phyloP scores from a whole-genome alignment of 805 yeast species.

The Candida yuanshanica region DNA sequence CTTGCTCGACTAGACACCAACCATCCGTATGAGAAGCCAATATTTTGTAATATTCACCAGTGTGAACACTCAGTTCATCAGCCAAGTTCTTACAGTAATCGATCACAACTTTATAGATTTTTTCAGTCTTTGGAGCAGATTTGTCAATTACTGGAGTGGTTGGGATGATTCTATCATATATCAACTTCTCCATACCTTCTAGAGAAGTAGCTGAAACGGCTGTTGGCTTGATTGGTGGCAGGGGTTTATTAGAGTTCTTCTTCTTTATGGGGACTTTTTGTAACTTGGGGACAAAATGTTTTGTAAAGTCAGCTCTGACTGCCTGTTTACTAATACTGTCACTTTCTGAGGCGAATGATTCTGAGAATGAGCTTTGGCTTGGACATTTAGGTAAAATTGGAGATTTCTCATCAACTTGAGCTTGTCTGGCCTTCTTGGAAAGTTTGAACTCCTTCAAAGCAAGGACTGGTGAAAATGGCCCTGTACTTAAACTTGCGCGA shows the following conservation, averaged over 20 bases:
- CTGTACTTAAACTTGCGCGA: slow-evolving; percentile 19
- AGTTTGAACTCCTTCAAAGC: slow-evolving; percentile 22
- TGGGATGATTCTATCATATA: slow-evolving; percentile 15
- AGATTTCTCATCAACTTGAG: slow-evolving; percentile 11
- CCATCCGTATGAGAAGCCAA: slow-evolving; percentile 39
- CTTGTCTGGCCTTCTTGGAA: slow-evolving; percentile 8
- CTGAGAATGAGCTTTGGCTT: not conserved
- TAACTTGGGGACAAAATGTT: slow-evolving; percentile 12
- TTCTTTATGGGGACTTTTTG: slow-evolving; percentile 6
- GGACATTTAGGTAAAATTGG: slow-evolving; percentile 18
- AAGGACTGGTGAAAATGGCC: slow-evolving; percentile 19
- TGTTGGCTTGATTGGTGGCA: slow-evolving; percentile 14
- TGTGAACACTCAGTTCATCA: slow-evolving; percentile 29
- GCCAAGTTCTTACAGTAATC: slow-evolving; percentile 28
- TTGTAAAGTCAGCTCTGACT: slow-evolving; percentile 5
- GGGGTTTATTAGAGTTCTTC: slow-evolving; percentile 12
- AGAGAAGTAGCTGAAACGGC: slow-evolving; percentile 4
- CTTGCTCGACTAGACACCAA: slow-evolving; percentile 38
- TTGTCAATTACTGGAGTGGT: slow-evolving; percentile 15
- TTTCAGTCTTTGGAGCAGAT: slow-evolving; percentile 7
- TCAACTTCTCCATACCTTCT: slow-evolving; percentile 17
- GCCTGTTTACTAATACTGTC: slow-evolving; percentile 11
- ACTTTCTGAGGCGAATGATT: slow-evolving; percentile 1
- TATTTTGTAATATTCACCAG: slow-evolving; percentile 29
- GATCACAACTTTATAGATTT: slow-evolving; percentile 18